Conservation (phyloP, 208 protist genomes). For the Wallacemonas collosoma region DNA sequence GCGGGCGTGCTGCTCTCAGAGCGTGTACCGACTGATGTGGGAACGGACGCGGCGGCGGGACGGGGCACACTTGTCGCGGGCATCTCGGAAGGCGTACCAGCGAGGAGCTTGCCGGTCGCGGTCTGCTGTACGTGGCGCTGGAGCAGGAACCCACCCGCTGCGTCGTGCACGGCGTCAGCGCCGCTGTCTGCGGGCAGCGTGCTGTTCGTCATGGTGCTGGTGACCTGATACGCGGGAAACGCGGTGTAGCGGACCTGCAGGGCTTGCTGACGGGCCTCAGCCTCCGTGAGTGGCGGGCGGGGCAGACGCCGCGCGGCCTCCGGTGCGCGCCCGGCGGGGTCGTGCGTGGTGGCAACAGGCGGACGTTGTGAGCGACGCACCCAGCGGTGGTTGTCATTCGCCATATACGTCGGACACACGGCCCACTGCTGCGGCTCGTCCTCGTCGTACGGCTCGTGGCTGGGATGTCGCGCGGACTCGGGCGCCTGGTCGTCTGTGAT, state of each 20-base stretch:
- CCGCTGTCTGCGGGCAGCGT: neutral
- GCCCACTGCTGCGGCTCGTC: neutral
- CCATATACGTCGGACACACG: conserved; percentile 31
- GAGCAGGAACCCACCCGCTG: conserved; percentile 28
- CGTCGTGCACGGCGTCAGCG: conserved; percentile 4
- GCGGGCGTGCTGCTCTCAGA: conserved; percentile 2
- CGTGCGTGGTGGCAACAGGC: conserved; percentile 36
- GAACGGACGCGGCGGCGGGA: conserved; percentile 2
- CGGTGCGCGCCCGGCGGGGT: conserved; percentile 29
- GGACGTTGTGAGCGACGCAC: conserved; percentile 41
- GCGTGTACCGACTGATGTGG: conserved; percentile 1
- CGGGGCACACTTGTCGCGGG: neutral
- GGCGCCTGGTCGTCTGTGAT: neutral
- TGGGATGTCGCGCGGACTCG: neutral
- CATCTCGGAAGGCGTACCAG: conserved; percentile 21
- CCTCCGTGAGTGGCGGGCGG: conserved; percentile 9
- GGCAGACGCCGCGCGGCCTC: conserved; percentile 20
- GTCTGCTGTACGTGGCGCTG: conserved; percentile 62
- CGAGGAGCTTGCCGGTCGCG: conserved; percentile 32
- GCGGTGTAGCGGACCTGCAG: conserved; percentile 3
- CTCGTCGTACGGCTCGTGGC: neutral
- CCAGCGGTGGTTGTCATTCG: conserved; percentile 50
- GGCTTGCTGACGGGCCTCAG: neutral
- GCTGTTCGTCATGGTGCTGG: conserved; percentile 13
- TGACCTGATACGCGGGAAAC: conserved; percentile 25